These are phyloP conservation scores for Coelastrella sp. DNA, from an alignment of 139 green algal genomes.

Conservation along the genomic window DNA sequence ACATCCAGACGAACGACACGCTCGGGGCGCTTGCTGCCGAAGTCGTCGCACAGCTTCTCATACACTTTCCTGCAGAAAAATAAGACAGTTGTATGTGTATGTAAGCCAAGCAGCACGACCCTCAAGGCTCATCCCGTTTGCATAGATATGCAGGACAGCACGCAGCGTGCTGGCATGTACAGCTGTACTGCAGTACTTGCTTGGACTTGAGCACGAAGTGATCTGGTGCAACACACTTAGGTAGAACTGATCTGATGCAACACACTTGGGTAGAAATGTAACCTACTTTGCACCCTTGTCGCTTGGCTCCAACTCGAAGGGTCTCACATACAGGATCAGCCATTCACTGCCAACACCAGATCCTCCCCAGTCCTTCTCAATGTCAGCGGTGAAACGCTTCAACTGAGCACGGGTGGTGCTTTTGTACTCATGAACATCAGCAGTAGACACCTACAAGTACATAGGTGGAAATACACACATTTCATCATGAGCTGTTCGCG, in stretches of 20 bases:
- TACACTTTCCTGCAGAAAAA: conserved; percentile 67
- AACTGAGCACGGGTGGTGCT: conserved; percentile 37
- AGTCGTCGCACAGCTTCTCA: conserved; percentile 78
- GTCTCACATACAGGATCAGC: conserved; percentile 78
- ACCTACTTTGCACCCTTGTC: conserved; percentile 53
- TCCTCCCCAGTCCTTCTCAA: conserved; percentile 66
- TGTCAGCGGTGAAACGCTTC: conserved; percentile 69
- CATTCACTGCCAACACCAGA: conserved; percentile 19
- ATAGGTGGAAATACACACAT: neutral
- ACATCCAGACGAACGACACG: conserved; percentile 70
- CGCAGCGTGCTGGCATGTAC: too few relatives aligned
- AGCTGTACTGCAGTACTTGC: too few relatives aligned
- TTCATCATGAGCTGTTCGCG: too few relatives aligned
- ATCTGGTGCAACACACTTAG: too few relatives aligned
- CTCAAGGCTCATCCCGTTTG: too few relatives aligned
- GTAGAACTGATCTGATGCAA: too few relatives aligned
- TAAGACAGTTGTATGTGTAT: too few relatives aligned
- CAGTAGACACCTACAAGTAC: conserved; percentile 65
- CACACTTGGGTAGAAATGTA: neutral
- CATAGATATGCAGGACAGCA: too few relatives aligned
- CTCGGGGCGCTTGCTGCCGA: conserved; percentile 66
- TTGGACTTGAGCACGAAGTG: too few relatives aligned
- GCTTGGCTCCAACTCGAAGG: conserved; percentile 56
- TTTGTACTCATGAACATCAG: conserved; percentile 83
- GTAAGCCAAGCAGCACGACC: too few relatives aligned